Percentiles rank a stretch among this genome's conserved stretches.
Conservation (phyloP, 2,329 filamentous ascomycete genomes). For the Scleromitrula shiraiana region DNA sequence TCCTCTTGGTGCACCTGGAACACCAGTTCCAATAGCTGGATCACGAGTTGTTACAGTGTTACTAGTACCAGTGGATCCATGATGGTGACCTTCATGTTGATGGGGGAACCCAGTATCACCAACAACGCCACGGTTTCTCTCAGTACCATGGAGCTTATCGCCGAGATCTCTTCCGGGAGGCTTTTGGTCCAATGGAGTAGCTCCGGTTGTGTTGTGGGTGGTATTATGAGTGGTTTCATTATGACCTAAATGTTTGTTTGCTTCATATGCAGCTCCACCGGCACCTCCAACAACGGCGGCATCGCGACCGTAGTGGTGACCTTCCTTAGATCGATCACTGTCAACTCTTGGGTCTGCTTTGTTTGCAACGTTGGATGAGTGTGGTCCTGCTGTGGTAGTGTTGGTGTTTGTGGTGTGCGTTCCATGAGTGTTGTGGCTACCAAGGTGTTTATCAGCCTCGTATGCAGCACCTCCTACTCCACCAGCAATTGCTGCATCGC, state of each 20-base stretch:
- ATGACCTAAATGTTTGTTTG: slow-evolving; percentile 15
- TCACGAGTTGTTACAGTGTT: background rate
- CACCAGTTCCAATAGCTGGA: slow-evolving; percentile 1
- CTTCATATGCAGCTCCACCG: slow-evolving; percentile 13
- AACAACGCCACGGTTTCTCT: slow-evolving; percentile 15
- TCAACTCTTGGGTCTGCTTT: slow-evolving; percentile 35
- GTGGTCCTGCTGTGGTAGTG: slow-evolving; percentile 29
- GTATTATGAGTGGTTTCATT: slow-evolving; percentile 11
- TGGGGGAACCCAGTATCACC: slow-evolving; percentile 7
- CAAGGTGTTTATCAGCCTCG: slow-evolving; percentile 2
- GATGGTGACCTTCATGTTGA: background rate
- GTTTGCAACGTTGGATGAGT: slow-evolving; percentile 32
- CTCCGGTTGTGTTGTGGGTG: background rate
- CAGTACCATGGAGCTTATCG: slow-evolving; percentile 15
- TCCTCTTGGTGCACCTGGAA: slow-evolving; percentile 2
- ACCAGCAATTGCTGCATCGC: slow-evolving; percentile 11
- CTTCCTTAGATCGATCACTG: slow-evolving; percentile 11
- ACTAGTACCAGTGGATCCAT: background rate
- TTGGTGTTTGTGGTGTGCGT: background rate
- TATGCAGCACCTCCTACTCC: slow-evolving; percentile 9
- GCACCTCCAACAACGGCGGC: slow-evolving; percentile 10
- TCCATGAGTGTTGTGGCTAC: background rate
- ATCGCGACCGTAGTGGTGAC: slow-evolving; percentile 15
- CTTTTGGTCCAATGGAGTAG: slow-evolving; percentile 5
- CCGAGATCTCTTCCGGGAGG: slow-evolving; percentile 7